Percentiles rank a stretch among this genome's conserved stretches.
Evolutionary conservation across 768 basidiomycete genomes (phyloP).

Genomic region (Amanita brunnescens): DNA sequence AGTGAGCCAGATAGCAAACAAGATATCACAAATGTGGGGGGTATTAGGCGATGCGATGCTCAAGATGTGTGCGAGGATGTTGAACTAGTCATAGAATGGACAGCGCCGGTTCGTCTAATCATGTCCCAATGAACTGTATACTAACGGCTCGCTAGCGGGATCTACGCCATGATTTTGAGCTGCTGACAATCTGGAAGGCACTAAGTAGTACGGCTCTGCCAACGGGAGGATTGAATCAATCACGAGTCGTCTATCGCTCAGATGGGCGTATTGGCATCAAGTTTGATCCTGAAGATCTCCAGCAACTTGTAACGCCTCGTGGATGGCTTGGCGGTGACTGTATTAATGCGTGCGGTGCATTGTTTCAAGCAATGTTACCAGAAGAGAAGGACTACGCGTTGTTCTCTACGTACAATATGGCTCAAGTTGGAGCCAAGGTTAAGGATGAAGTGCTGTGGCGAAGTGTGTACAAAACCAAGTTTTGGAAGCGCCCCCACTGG

Average conservation of each 20-base stretch:
- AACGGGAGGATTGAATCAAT: background rate
- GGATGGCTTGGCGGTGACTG: conserved; percentile 15
- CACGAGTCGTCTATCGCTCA: background rate
- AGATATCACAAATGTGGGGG: too few relatives aligned
- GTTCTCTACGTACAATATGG: conserved; percentile 7
- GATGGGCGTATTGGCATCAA: background rate
- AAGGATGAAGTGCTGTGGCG: conserved; percentile 15
- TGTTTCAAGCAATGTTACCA: conserved; percentile 7
- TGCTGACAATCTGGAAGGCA: background rate
- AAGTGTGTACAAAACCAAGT: conserved; percentile 7
- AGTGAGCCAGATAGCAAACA: too few relatives aligned
- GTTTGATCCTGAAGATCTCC: conserved; percentile 5
- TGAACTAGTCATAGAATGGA: too few relatives aligned
- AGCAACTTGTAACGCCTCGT: conserved; percentile 4
- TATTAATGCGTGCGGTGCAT: conserved; percentile 17
- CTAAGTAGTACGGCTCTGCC: background rate
- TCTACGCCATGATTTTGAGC: too few relatives aligned
- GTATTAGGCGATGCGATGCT: too few relatives aligned
- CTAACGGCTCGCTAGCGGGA: too few relatives aligned
- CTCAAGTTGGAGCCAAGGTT: conserved; percentile 7
- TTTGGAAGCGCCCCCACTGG: conserved; percentile 22
- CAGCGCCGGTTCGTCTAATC: too few relatives aligned
- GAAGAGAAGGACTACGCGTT: background rate
- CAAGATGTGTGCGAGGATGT: too few relatives aligned
- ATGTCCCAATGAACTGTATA: background rate